Conservation (phyloP, 257 asterid genomes). For the Solanum arcanum region DNA sequence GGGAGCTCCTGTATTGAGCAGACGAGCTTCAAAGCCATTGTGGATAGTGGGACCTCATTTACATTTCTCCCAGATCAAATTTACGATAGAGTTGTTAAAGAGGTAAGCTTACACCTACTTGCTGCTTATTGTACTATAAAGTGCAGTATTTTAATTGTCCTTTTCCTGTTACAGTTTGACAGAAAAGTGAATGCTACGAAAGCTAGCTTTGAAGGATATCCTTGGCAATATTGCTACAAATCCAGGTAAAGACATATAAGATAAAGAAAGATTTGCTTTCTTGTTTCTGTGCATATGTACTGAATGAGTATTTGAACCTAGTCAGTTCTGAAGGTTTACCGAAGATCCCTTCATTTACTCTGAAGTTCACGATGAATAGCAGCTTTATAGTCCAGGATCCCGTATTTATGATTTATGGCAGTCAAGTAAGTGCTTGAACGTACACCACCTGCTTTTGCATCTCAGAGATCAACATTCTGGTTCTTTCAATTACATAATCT, state of each 20-base stretch:
- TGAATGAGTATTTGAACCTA: slow-evolving; percentile 9
- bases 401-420: slow-evolving; percentile 51
- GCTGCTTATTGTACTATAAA: background rate
- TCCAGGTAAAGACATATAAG: slow-evolving; percentile 40
- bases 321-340: slow-evolving; percentile 51
- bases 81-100: slow-evolving; percentile 47
- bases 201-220: slow-evolving; percentile 62
- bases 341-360: slow-evolving; percentile 50
- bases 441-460: slow-evolving; percentile 1
- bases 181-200: slow-evolving; percentile 54
- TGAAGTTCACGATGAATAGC: slow-evolving; percentile 54
- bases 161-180: slow-evolving; percentile 39
- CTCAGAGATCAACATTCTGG: background rate
- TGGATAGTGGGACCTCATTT: slow-evolving; percentile 83
- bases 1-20: slow-evolving; percentile 46
- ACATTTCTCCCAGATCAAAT: slow-evolving; percentile 53
- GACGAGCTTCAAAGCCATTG: slow-evolving; percentile 42
- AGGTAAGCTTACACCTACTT: slow-evolving; percentile 22
- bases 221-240: slow-evolving; percentile 80
- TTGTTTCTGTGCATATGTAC: slow-evolving; percentile 1
- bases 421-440: slow-evolving; percentile 37
- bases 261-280: background rate
- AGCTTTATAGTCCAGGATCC: slow-evolving; percentile 59
- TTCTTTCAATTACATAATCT: background rate
- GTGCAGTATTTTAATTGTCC: background rate